phyloP scores from a whole-genome alignment of 2,329 filamentous ascomycete genomes.

The Penicillium sp. region DNA sequence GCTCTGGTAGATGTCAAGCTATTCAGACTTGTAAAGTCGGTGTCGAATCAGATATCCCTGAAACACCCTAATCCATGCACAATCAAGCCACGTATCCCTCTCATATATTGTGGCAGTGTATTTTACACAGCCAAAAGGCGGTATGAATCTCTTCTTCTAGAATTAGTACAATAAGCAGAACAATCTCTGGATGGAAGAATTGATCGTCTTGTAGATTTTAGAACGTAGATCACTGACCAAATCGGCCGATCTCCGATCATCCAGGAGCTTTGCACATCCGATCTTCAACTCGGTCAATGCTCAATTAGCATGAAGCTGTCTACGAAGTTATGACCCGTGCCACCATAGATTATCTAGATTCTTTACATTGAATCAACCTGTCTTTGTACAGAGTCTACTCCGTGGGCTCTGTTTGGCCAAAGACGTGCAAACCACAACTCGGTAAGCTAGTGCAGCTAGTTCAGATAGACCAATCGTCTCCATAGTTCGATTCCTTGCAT shows the following conservation, averaged over 20 bases:
- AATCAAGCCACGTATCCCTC: neutral
- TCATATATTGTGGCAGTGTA: no score
- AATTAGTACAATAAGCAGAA: neutral
- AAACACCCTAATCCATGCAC: neutral
- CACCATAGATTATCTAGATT: no score
- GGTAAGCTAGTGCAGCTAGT: constrained; percentile 3
- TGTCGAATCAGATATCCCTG: neutral
- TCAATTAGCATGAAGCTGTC: no score
- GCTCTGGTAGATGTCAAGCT: neutral
- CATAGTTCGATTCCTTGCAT: constrained; percentile 22
- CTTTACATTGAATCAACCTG: no score
- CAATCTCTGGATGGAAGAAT: neutral
- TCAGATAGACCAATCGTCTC: constrained; percentile 19
- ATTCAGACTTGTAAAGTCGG: neutral
- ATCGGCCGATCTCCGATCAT: neutral
- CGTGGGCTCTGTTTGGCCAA: neutral
- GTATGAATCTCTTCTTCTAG: neutral
- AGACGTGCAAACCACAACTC: neutral
- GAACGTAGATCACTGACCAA: neutral
- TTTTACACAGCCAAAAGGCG: neutral
- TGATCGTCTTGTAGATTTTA: neutral
- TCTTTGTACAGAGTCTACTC: no score
- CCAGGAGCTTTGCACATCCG: neutral
- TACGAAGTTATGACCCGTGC: no score
- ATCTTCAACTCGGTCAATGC: neutral